A percentile compares a stretch with the other conserved stretches of the same genome.
phyloP scores from a whole-genome alignment of 2,329 filamentous ascomycete species.

The Cladosporium sp. region DNA sequence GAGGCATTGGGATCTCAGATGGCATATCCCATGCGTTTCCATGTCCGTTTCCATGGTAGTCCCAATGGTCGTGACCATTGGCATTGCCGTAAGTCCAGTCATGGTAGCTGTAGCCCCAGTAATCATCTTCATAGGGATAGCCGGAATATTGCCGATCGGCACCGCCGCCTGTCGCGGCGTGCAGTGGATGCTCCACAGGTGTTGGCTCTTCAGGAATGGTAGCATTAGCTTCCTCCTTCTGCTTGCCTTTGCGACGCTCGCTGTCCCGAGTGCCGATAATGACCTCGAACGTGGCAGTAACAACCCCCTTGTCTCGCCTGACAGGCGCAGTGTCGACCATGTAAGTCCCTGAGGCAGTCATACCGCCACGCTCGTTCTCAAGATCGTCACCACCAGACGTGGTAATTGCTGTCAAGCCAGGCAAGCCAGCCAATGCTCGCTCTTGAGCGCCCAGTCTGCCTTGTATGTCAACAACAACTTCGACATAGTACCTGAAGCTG shows the following conservation, averaged over 20 bases:
- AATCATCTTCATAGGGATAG: conserved; percentile 26
- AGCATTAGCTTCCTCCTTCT: conserved; percentile 37
- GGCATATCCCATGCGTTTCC: conserved; percentile 21
- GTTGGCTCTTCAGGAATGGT: background rate
- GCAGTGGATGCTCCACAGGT: background rate
- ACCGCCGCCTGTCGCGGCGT: background rate
- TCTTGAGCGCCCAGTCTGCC: conserved; percentile 80
- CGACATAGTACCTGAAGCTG: conserved; percentile 89
- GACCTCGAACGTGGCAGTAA: conserved; percentile 82
- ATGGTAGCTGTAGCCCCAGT: conserved; percentile 28
- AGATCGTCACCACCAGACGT: conserved; percentile 19
- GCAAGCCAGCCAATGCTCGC: conserved; percentile 42
- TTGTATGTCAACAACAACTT: conserved; percentile 89
- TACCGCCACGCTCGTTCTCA: conserved; percentile 8
- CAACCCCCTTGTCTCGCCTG: conserved; percentile 86
- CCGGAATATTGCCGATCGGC: background rate
- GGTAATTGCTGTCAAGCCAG: conserved; percentile 30
- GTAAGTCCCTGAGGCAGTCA: conserved; percentile 47
- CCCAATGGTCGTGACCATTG: conserved; percentile 24
- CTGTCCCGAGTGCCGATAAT: conserved; percentile 85
- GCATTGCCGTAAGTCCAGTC: conserved; percentile 23
- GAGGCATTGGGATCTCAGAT: conserved; percentile 51
- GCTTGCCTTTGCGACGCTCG: conserved; percentile 55
- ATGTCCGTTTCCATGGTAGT: conserved; percentile 25
- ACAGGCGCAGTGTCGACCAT: conserved; percentile 88